phyloP scores from a whole-genome alignment of 2,329 filamentous ascomycete species.

The Microdochium trichocladiopsis region DNA sequence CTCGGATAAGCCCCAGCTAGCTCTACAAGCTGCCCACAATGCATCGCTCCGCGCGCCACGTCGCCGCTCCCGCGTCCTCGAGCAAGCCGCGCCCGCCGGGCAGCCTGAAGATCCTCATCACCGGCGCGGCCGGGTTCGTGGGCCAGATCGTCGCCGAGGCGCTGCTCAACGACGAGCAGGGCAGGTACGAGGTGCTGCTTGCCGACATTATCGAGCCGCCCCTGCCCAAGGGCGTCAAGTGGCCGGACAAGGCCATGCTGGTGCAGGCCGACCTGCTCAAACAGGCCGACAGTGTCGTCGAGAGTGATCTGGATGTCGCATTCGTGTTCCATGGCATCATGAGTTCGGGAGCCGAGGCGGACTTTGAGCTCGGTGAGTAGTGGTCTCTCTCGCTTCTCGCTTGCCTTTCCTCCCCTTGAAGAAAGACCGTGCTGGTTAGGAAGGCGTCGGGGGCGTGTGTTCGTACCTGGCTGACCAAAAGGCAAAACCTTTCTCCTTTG shows the following conservation, averaged over 20 bases:
- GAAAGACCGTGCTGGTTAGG: neutral
- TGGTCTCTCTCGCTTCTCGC: neutral
- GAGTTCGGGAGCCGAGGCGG: constrained; percentile 55
- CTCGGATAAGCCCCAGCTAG: too few species aligned
- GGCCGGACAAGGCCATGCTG: constrained; percentile 33
- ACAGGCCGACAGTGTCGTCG: constrained; percentile 22
- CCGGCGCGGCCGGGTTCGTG: constrained; percentile 57
- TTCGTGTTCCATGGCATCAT: constrained; percentile 58
- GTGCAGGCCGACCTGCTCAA: constrained; percentile 35
- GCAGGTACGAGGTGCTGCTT: constrained; percentile 30
- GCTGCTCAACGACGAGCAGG: constrained; percentile 37
- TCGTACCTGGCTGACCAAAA: neutral
- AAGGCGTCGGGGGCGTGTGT: neutral
- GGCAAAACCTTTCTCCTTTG: neutral
- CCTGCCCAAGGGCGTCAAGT: constrained; percentile 31
- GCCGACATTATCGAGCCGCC: constrained; percentile 43
- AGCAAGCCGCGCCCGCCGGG: too few species aligned
- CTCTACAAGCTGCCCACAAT: too few species aligned
- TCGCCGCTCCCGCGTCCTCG: too few species aligned
- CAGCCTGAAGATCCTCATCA: constrained; percentile 43
- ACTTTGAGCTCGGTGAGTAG: constrained; percentile 42
- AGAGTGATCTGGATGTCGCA: constrained; percentile 29
- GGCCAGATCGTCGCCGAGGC: constrained; percentile 52
- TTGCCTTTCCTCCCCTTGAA: neutral
- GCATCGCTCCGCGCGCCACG: too few species aligned